Base-by-base conservation (phyloP, 176 grass and related monocot species). In the Aegilops speltoides region DNA sequence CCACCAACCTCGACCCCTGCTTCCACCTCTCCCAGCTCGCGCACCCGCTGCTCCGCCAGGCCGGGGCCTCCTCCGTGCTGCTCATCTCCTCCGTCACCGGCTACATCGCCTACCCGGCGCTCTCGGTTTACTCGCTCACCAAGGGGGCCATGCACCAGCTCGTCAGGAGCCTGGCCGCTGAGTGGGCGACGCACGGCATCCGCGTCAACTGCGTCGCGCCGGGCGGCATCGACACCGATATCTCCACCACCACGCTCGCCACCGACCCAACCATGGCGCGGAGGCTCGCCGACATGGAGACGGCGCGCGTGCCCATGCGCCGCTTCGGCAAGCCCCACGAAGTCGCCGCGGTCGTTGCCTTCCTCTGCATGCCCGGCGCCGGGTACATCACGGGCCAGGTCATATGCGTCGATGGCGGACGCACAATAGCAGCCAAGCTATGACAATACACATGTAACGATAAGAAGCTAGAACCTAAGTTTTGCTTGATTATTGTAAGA, bases 351-450 rank as follows among this genome's bases (percentile, higher is more conserved):
- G n/a, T 79, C 13, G 56, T 85, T 15, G 56, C 88, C 17, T 93
- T 93, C 71, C 85, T 90, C 24, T 93, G 88, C 86, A 78, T 83
- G 78, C 91, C 91, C 1, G 82, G 67, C 22, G 83, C 91, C 1
- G 33, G 73, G 59, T 93, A 84, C 34, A 88, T 93, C 52, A 90
- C 78, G 0, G 91, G 91, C 2, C 88, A 90, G 70, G 73, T 90
- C 43, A 80, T 90, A 64, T 85, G 72, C 22, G 76, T 93, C 6
- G 91, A 90, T n/a, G 91, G 88, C 5, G 91, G 91, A 8, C 73
- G 79, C 8, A 41, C 54, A 17, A 24, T 93, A 16, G 81, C 87
- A 8, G 87, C 87, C 26, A 79, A 71, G 11, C 54, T 88, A 14
- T 62, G 43, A 54, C 50, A 54, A 54, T 7, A 7, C 5, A 54